Conservation (phyloP, 2,329 filamentous ascomycete species). For the Pseudogymnoascus sp. region DNA sequence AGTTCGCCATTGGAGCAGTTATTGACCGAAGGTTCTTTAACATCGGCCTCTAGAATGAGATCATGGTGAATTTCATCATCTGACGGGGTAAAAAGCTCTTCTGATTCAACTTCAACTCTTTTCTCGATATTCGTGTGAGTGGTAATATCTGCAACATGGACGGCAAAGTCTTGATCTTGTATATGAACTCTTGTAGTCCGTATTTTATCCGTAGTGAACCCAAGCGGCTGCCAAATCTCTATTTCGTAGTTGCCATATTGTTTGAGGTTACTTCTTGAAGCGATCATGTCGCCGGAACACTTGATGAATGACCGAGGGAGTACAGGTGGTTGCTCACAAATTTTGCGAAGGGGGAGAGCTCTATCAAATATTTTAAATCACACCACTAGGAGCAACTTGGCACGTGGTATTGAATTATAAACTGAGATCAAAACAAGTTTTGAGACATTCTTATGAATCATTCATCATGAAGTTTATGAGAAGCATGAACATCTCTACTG, state of each 20-base stretch:
- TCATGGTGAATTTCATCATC: neutral
- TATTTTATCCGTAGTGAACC: neutral
- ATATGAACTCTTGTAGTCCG: neutral
- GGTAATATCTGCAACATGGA: neutral
- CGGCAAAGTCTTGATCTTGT: neutral
- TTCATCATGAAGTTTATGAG: too few relatives aligned
- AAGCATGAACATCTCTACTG: neutral
- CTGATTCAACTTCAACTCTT: neutral
- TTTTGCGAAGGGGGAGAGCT: neutral
- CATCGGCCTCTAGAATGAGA: neutral
- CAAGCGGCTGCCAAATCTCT: slow-evolving; percentile 1
- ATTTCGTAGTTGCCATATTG: neutral
- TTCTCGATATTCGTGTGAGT: neutral
- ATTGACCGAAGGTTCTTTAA: neutral
- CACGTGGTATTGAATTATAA: neutral
- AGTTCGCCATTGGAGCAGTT: neutral
- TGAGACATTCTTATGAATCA: neutral
- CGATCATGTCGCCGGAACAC: neutral
- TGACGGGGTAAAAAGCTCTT: neutral
- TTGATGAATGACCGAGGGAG: neutral
- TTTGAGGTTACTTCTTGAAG: slow-evolving; percentile 6
- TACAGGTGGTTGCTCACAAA: neutral
- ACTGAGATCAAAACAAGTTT: neutral
- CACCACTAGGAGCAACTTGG: neutral
- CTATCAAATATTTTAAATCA: neutral